Evolutionary conservation across 2,329 filamentous ascomycete species (phyloP).

Genomic region (Trichoderma hamatum): DNA sequence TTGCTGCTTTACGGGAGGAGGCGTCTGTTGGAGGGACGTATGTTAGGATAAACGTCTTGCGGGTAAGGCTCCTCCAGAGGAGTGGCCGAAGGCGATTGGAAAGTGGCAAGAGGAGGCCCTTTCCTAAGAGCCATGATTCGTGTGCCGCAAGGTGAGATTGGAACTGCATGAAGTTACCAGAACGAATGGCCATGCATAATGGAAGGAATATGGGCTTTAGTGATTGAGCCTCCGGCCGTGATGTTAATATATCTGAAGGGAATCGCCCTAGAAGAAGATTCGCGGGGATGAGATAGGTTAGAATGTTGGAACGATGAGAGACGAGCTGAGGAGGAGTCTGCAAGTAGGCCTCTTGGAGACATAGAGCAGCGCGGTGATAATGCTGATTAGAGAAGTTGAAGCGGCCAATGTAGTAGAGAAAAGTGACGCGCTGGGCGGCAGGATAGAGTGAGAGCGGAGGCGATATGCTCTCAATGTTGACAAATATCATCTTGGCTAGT

Average conservation of each 20-base stretch:
- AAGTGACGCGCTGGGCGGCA: conserved; percentile 84
- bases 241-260: conserved; percentile 67
- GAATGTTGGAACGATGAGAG: conserved; percentile 75
- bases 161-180: conserved; percentile 75
- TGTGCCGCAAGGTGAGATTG: conserved; percentile 67
- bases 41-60: conserved; percentile 76
- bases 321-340: conserved; percentile 65
- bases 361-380: conserved; percentile 74
- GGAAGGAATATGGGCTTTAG: conserved; percentile 71
- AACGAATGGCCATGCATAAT: conserved; percentile 70
- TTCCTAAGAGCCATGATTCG: conserved; percentile 73
- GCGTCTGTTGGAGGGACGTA: conserved; percentile 67
- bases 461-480: conserved; percentile 81
- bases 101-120: conserved; percentile 75
- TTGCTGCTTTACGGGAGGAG: conserved; percentile 66
- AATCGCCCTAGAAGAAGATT: conserved; percentile 87
- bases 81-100: conserved; percentile 77
- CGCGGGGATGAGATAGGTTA: conserved; percentile 79
- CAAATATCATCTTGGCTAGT: conserved; percentile 85
- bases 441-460: conserved; percentile 82
- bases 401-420: conserved; percentile 90
- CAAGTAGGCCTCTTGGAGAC: conserved; percentile 77
- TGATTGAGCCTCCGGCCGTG: conserved; percentile 62
- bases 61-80: conserved; percentile 80
- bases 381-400: conserved; percentile 86